Evolutionary conservation across 495 filamentous ascomycete species (phyloP), one percentile per base, ranked within the genome.

Genomic region (Aspergillus incahuasiensis): DNA sequence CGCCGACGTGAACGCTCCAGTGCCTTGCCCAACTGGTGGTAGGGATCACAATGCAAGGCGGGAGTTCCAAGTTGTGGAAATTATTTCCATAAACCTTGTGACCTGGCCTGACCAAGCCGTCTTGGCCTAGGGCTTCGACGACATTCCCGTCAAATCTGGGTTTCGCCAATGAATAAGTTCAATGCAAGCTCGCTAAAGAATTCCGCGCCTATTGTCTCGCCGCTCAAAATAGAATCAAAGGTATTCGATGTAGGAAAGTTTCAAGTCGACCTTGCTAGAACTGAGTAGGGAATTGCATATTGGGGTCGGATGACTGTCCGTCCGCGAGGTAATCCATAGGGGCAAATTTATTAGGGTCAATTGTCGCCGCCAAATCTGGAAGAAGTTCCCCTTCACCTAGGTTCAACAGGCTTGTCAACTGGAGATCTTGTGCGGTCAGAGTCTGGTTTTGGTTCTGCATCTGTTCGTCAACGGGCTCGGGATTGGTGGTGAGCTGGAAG

Each of bases 401-500:
- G 13, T 35, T 35, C 32, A 35, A 35, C 32, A 35, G 6, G 32
- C 32, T 35, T 35, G 32, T 2, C 32, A 35, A 15, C 38, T 40
- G 38, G 2, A 40, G 15, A 4, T 40, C 38, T 8, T 40, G 38
- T 40, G 38, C 13, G 47, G 2, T 19, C 19, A n/a, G 34, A 32
- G 4, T 39, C 47, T 49, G 47, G 30, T 9, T 30, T 39, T 39
- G 30, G 47, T 19, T 19, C 20, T 25, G 38, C 20, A 3, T 40
- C 48, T 50, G 48, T 35, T 35, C 32, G 2, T 15, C 32, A 20
- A 22, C 28, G 13, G 41, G 21, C 2, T 21, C 24, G 22, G 35
- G 24, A 22, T 30, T 41, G 18, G 49, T 30, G 13, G 34, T 89
- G 54, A 94, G 82, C 70, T 96, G 96, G 75, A 97, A 95, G 70